Conservation (phyloP, 495 filamentous ascomycete species). For the Trichocladium uniseriatum region DNA sequence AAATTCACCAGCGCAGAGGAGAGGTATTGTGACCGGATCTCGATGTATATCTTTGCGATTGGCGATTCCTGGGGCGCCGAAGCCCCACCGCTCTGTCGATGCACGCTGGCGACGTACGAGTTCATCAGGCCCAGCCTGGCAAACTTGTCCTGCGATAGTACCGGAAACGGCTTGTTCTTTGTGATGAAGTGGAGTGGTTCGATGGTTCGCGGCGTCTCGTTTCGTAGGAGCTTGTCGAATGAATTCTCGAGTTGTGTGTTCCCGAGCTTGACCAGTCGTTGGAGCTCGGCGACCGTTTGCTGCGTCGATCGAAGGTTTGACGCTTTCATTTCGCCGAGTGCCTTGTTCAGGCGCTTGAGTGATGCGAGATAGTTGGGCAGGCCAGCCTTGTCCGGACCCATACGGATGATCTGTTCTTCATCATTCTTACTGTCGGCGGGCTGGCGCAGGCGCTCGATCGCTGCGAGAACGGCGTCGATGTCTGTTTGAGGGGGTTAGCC, state of each 20-base stretch:
- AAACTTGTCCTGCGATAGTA: slow-evolving; percentile 42
- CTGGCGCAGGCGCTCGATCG: slow-evolving; percentile 79
- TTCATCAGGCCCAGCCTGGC: slow-evolving; percentile 43
- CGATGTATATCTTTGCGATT: slow-evolving; percentile 66
- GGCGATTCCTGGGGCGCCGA: slow-evolving; percentile 53
- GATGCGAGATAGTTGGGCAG: slow-evolving; percentile 80
- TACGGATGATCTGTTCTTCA: slow-evolving; percentile 84
- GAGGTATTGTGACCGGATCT: slow-evolving; percentile 78
- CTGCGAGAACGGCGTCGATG: slow-evolving; percentile 74
- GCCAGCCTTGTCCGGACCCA: slow-evolving; percentile 70
- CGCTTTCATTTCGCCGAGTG: slow-evolving; percentile 66
- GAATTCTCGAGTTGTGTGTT: slow-evolving; percentile 72
- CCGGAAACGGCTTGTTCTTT: slow-evolving; percentile 55
- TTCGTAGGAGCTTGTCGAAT: slow-evolving; percentile 61
- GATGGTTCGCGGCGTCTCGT: slow-evolving; percentile 60
- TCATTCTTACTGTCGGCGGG: slow-evolving; percentile 79
- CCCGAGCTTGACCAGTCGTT: slow-evolving; percentile 63
- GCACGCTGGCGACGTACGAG: slow-evolving; percentile 33
- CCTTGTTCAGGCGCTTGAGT: slow-evolving; percentile 76
- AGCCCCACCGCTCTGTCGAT: slow-evolving; percentile 22
- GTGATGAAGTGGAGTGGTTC: slow-evolving; percentile 90
- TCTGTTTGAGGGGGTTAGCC: slow-evolving; percentile 34
- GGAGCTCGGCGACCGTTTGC: slow-evolving; percentile 74
- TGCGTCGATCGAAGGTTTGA: slow-evolving; percentile 88
- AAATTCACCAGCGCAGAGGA: slow-evolving; percentile 70